phyloP scores from a whole-genome alignment of 2,329 filamentous ascomycete species.

The Sporothrix mexicana region DNA sequence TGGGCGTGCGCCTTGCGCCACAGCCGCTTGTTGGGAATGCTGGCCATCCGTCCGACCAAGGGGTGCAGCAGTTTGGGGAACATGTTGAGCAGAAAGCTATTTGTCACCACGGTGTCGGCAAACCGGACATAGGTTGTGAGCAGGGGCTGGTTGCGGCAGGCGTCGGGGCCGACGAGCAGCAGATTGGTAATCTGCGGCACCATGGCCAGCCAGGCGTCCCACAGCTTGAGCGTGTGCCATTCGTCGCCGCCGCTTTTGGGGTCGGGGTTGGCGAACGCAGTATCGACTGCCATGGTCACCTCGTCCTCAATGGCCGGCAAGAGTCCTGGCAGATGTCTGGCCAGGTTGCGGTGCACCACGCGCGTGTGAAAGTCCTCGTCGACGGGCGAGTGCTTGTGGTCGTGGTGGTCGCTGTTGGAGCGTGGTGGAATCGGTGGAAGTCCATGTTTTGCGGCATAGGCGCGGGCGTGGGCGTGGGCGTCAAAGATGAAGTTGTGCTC shows the following conservation, averaged over 20 bases:
- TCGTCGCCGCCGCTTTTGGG: slow-evolving; percentile 34
- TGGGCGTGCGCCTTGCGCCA: slow-evolving; percentile 52
- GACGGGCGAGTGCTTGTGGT: slow-evolving; percentile 5
- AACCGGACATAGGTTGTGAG: slow-evolving; percentile 56
- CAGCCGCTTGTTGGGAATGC: slow-evolving; percentile 54
- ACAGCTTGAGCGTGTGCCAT: slow-evolving; percentile 52
- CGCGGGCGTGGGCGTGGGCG: slow-evolving; percentile 38
- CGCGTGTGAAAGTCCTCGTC: slow-evolving; percentile 49
- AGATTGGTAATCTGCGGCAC: slow-evolving; percentile 53
- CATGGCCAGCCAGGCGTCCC: slow-evolving; percentile 52
- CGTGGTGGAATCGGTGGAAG: slow-evolving; percentile 9
- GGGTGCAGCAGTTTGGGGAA: slow-evolving; percentile 57
- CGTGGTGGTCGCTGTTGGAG: background rate
- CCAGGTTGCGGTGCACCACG: slow-evolving; percentile 53
- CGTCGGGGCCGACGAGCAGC: slow-evolving; percentile 49
- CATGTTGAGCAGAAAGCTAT: slow-evolving; percentile 53
- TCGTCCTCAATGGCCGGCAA: slow-evolving; percentile 52
- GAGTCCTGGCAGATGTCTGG: slow-evolving; percentile 48
- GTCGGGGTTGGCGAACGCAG: slow-evolving; percentile 40
- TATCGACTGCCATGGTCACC: slow-evolving; percentile 47
- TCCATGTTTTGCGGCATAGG: background rate
- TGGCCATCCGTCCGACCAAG: slow-evolving; percentile 53
- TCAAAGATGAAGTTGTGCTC: slow-evolving; percentile 52
- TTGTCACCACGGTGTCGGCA: slow-evolving; percentile 55
- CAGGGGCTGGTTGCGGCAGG: slow-evolving; percentile 53